These are phyloP conservation scores for Fusarium chaquense DNA, from an alignment of 2,329 filamentous ascomycete species.

Conservation along the genomic window DNA sequence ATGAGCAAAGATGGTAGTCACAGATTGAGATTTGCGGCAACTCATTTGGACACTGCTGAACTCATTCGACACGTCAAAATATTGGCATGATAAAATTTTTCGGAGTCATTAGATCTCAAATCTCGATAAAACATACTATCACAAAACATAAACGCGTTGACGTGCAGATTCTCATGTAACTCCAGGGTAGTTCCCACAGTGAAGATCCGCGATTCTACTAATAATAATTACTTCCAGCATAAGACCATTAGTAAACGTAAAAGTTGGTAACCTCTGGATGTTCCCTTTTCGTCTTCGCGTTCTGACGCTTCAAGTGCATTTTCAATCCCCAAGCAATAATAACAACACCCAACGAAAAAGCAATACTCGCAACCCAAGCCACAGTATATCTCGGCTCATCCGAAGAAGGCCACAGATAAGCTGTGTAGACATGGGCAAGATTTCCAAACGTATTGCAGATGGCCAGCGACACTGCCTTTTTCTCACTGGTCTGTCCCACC, in stretches of 20 bases:
- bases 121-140: no score
- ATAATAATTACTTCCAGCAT: not conserved
- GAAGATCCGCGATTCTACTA: no score
- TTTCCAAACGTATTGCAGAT: slow-evolving; percentile 39
- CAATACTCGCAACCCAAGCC: slow-evolving; percentile 27
- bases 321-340: slow-evolving; percentile 17
- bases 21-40: no score
- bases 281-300: slow-evolving; percentile 19
- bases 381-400: slow-evolving; percentile 16
- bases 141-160: no score
- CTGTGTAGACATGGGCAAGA: slow-evolving; percentile 30
- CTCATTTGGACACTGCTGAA: no score
- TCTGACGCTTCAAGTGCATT: slow-evolving; percentile 11
- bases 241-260: not conserved
- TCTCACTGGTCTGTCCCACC: slow-evolving; percentile 60
- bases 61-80: no score
- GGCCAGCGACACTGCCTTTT: slow-evolving; percentile 50
- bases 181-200: no score
- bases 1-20: no score
- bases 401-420: slow-evolving; percentile 26
- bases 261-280: slow-evolving; percentile 27
- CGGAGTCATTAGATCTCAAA: no score
- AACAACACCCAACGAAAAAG: slow-evolving; percentile 24
- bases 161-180: no score
- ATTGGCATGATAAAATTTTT: no score